Evolutionary conservation across 108 stramenopile genomes (phyloP), one percentile per base, ranked within the genome.

Genomic region (Stephanodiscus triporus): DNA sequence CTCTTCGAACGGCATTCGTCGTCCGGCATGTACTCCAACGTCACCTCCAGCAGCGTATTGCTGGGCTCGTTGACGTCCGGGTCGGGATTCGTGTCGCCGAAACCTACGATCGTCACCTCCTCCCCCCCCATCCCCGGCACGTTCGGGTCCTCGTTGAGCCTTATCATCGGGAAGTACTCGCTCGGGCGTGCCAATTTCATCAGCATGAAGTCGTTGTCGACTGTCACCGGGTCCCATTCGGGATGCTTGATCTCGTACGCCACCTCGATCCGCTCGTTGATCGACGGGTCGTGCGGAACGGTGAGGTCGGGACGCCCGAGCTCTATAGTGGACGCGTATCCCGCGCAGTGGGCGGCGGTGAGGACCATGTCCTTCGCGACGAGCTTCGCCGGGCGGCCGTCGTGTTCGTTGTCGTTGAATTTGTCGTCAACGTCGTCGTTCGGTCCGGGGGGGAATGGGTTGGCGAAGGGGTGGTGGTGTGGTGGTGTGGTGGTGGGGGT

Each of bases 281-380:
- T 75, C 32, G 66, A 63, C 30, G 59, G 83, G 40, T 66, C 69
- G 13, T 70, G 67, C 3, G 37, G 55, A 1, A 29, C 37, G 24
- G 73, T 57, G 4, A 74, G 74, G 70, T 87, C 75, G 43, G 77
- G 80, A 27, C 73, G 63, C 5, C 87, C 86, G 13, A 91, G 38
- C 6, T 84, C 75, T 4, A 84, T 83, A 8, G 58, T 24, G 47
- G 65, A 64, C n/a, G 78, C 73, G 36, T 70, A 76, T 22, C 75
- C 70, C 2, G 68, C 63, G 68, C 91, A 92, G 77, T 92, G 91
- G 0, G 87, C 84, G 22, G 91, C 91, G 9, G 87, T 87, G 45
- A 92, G 42, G 11, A 92, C 81, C 13, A 89, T 73, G 65, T 92
- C 91, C 6, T 82, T 81, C 4, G 91, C 88, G 20, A 92, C 72